Base-by-base conservation (phyloP, 2,329 filamentous ascomycete species). In the Phialophora tarda region DNA sequence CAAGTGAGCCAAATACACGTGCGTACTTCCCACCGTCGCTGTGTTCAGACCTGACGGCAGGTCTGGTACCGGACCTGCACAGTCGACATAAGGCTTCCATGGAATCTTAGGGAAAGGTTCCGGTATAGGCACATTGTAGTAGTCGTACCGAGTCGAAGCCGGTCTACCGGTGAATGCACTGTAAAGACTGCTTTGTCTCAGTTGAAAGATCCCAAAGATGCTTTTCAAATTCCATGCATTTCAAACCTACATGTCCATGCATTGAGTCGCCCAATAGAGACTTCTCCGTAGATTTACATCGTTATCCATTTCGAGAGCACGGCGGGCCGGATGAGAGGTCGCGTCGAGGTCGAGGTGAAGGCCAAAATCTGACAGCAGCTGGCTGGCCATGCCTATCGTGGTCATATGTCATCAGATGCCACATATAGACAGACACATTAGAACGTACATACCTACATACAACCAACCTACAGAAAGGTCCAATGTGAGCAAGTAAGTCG, bases 291-390 rank as follows among this genome's bases (percentile, higher is more conserved):
- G 28, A 23, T 58, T 30, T 34, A 34, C 32, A 34, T 34, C 32
- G 32, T 34, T 12, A 34, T 34, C 32, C 32, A 34, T 34, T 28
- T 59, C 47, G 12, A 63, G 34, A 34, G 12, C 12, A 24, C 32
- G 41, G n/a, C 38, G 34, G 17, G 30, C 30, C 6, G 41, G 21
- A 4, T 54, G 38, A n/a, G 14, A 17, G 41, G 63, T 54, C 21
- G 7, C 23, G 30, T 60, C 61, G 14, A 71, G 12, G 47, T 78
- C 24, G 74, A 80, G 4, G 59, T 81, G 60, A 69, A 76, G 65
- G 78, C 79, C 81, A 47, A 82, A 76, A 62, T 82, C 79, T 48
- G 81, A 79, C 14, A 78, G 76, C 48, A 82, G 74, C 50, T 80
- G 74, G 75, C 80, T 80, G 1, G 79, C 78, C 79, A 82, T 81